Evolutionary conservation across 805 yeast species (phyloP).

Genomic region (Zygotorulaspora danielsina): DNA sequence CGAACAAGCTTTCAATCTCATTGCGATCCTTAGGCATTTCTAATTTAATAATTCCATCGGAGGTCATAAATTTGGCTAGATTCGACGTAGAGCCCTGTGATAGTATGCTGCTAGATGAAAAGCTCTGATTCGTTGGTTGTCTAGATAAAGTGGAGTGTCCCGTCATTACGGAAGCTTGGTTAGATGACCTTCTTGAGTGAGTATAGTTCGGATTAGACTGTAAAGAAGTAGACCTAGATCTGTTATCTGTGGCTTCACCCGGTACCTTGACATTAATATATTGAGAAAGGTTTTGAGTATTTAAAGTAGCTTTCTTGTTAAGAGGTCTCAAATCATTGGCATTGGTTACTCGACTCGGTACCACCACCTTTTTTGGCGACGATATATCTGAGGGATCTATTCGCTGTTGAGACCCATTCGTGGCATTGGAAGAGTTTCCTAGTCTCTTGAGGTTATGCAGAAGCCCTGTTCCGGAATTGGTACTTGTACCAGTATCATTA

Average conservation of each 20-base stretch:
- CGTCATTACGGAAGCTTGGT: conserved; percentile 4
- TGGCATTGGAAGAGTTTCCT: conserved; percentile 17
- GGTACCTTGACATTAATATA: conserved; percentile 23
- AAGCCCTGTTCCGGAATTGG: conserved; percentile 17
- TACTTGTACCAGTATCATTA: conserved; percentile 7
- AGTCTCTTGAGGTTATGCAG: conserved; percentile 31
- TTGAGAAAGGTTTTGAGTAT: conserved; percentile 30
- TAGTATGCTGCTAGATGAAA: conserved; percentile 25
- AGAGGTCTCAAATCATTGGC: conserved; percentile 23
- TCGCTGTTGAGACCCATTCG: conserved; percentile 10
- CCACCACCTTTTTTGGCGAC: conserved; percentile 19
- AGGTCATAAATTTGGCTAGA: conserved; percentile 26
- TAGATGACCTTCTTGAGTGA: conserved; percentile 23
- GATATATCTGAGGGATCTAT: conserved; percentile 19
- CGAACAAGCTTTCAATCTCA: conserved; percentile 70
- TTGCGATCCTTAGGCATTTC: conserved; percentile 65
- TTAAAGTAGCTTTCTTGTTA: conserved; percentile 28
- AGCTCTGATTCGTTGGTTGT: conserved; percentile 28
- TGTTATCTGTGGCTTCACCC: conserved; percentile 10
- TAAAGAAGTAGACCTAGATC: conserved; percentile 21
- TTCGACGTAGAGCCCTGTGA: conserved; percentile 30
- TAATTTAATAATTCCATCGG: conserved; percentile 37
- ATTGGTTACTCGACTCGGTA: conserved; percentile 19
- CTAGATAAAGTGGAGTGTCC: conserved; percentile 18
- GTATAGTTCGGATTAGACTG: conserved; percentile 30